A percentile compares a stretch with the other conserved stretches of the same genome.
Conservation (phyloP, 306 rosid species). For the Cercis canadensis region DNA sequence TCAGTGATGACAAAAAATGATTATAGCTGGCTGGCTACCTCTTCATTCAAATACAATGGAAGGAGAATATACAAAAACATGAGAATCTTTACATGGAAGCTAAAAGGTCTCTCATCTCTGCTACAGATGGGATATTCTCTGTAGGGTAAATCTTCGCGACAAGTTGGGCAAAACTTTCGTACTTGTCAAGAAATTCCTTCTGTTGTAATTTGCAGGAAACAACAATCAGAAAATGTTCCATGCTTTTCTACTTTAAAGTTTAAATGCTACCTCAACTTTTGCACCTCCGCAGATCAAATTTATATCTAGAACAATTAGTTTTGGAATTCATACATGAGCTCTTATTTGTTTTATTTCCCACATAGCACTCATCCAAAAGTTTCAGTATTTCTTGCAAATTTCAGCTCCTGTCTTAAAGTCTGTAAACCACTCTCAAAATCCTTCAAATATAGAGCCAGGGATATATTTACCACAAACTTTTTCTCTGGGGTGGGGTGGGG, state of each 20-base stretch:
- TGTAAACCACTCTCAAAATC: too few species aligned
- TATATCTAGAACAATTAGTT: too few species aligned
- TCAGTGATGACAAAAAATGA: slow-evolving; percentile 20
- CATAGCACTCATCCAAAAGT: too few species aligned
- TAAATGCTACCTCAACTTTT: too few species aligned
- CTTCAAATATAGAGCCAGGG: too few species aligned
- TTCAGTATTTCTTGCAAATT: too few species aligned
- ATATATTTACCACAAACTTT: too few species aligned
- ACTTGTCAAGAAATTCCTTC: slow-evolving; percentile 95
- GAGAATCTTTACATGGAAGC: slow-evolving; percentile 61
- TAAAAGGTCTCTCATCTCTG: slow-evolving; percentile 75
- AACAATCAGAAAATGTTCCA: slow-evolving; percentile 37
- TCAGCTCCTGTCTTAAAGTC: too few species aligned
- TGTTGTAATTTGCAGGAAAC: slow-evolving; percentile 46
- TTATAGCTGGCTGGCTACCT: not conserved
- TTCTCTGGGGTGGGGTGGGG: too few species aligned
- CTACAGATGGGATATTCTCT: slow-evolving; percentile 63
- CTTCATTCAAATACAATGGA: slow-evolving; percentile 8
- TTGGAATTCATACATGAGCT: too few species aligned
- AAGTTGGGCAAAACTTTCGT: slow-evolving; percentile 83
- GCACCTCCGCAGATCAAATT: too few species aligned
- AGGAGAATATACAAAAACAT: not conserved
- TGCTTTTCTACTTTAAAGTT: not conserved
- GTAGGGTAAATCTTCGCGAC: slow-evolving; percentile 83
- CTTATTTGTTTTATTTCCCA: too few species aligned